Evolutionary conservation across 2,329 filamentous ascomycete species (phyloP).

Genomic region (Trichoderma breve): DNA sequence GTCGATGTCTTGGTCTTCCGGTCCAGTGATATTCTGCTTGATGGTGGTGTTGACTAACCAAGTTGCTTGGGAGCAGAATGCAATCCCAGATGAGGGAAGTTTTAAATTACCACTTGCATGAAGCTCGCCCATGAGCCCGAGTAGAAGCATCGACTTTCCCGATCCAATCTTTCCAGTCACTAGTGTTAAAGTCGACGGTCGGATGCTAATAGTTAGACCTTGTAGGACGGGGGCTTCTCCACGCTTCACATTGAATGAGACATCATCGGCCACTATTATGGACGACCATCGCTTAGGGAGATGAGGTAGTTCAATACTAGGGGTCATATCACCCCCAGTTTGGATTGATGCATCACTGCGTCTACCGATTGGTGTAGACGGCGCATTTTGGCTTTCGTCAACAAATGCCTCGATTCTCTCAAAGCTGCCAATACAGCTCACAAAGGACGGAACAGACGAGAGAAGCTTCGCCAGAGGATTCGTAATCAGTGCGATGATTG

Average conservation of each 20-base stretch:
- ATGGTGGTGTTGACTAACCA: constrained; percentile 34
- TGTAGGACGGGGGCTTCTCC: background rate
- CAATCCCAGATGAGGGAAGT: background rate
- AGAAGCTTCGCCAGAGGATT: constrained; percentile 25
- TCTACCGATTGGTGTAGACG: background rate
- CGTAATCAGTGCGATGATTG: constrained; percentile 27
- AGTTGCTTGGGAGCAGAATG: constrained; percentile 34
- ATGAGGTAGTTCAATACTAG: background rate
- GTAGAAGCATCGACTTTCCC: constrained; percentile 11
- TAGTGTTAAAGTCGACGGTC: background rate
- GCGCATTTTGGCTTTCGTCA: background rate
- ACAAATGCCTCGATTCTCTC: constrained; percentile 24
- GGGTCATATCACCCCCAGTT: background rate
- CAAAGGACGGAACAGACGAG: constrained; percentile 24
- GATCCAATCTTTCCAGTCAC: constrained; percentile 9
- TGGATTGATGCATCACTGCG: background rate
- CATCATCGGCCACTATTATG: background rate
- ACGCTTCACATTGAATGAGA: background rate
- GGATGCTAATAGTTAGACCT: background rate
- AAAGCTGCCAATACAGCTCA: constrained; percentile 28
- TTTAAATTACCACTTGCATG: background rate
- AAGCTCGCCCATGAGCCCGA: constrained; percentile 5
- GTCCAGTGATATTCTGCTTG: constrained; percentile 34
- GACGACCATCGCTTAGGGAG: background rate
- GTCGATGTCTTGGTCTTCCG: constrained; percentile 21